phyloP scores from a whole-genome alignment of 306 rosid genomes.

The Leucaena leucocephala region DNA sequence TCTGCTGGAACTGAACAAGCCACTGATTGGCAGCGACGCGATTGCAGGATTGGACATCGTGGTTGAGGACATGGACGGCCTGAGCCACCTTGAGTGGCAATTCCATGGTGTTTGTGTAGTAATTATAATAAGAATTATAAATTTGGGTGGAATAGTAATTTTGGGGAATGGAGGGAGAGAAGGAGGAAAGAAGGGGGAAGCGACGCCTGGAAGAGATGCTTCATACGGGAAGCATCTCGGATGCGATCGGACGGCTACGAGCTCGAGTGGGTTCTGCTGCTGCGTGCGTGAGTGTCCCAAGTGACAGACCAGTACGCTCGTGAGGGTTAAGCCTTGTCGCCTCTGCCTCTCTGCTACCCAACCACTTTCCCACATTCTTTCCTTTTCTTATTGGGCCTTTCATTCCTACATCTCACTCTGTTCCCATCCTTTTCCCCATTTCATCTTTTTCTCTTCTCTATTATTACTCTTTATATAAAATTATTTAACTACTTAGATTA shows the following conservation, averaged over 20 bases:
- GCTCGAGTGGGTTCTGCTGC: not conserved
- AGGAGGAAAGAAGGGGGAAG: conserved; percentile 15
- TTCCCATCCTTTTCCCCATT: too few relatives aligned
- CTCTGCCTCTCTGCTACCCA: not conserved
- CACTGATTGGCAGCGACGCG: conserved; percentile 99
- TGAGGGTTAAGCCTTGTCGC: not conserved
- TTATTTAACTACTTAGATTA: too few relatives aligned
- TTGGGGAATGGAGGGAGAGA: conserved; percentile 22
- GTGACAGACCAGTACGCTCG: not conserved
- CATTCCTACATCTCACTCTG: not conserved
- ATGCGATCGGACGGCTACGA: conserved; percentile 27
- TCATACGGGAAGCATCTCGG: conserved; percentile 8
- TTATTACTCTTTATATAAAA: too few relatives aligned
- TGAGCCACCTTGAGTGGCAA: conserved; percentile 84
- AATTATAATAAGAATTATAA: not conserved
- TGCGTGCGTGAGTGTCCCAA: not conserved
- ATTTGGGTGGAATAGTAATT: conserved; percentile 1
- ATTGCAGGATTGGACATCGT: conserved; percentile 87
- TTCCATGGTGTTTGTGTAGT: conserved; percentile 45
- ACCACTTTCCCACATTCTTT: not conserved
- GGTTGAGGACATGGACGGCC: conserved; percentile 92
- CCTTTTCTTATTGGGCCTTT: not conserved
- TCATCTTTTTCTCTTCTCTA: too few relatives aligned
- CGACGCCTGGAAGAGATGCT: conserved; percentile 44
- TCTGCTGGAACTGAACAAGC: conserved; percentile 96